These are phyloP conservation scores for Noccaea caerulescens DNA, from an alignment of 345 rosid genomes.

Conservation along the genomic window DNA sequence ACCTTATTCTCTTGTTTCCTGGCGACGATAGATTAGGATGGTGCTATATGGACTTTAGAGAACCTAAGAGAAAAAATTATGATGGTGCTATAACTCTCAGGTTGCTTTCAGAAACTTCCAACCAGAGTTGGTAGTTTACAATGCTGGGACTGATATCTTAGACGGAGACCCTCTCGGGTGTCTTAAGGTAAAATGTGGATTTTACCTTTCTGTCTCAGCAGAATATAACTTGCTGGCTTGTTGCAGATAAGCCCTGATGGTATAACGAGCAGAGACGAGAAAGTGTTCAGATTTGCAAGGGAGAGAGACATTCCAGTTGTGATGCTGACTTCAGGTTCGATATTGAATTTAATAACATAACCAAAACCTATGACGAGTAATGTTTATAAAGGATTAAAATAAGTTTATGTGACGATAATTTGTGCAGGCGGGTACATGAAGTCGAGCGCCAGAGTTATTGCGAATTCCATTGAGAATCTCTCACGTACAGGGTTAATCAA, in stretches of 20 bases:
- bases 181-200: constrained; percentile 59
- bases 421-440: constrained; percentile 96
- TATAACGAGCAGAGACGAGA: constrained; percentile 78
- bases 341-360: neutral
- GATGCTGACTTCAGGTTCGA: constrained; percentile 91
- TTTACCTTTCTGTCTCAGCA: neutral
- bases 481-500: constrained; percentile 63
- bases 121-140: constrained; percentile 82
- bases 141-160: constrained; percentile 96
- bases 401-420: constrained; percentile 11
- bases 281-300: constrained; percentile 76
- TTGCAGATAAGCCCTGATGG: constrained; percentile 84
- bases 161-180: constrained; percentile 94
- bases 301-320: constrained; percentile 73
- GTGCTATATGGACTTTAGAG: constrained; percentile 1
- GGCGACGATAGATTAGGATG: neutral
- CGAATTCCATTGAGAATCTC: constrained; percentile 78
- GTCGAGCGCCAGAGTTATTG: constrained; percentile 86
- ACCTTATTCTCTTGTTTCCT: constrained; percentile 23
- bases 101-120: constrained; percentile 66
- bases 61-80: neutral
- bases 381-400: neutral
- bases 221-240: neutral
- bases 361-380: neutral
- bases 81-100: constrained; percentile 48